A percentile compares a stretch with the other conserved stretches of the same genome.
phyloP scores from a whole-genome alignment of 805 yeast genomes.

The Candida dajiaensis region DNA sequence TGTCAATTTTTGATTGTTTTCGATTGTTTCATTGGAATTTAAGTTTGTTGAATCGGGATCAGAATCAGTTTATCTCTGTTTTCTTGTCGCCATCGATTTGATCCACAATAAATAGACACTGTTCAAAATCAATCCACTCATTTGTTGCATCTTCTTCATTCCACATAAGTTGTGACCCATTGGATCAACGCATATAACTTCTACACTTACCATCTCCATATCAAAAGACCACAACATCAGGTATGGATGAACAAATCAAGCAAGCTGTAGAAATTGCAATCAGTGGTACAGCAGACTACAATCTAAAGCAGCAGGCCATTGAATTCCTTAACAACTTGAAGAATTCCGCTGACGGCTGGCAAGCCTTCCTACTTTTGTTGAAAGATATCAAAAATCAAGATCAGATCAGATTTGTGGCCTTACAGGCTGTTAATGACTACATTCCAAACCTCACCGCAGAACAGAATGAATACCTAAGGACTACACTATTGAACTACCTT shows the following conservation, averaged over 20 bases:
- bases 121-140: not conserved
- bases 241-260: constrained; percentile 22
- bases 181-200: not conserved
- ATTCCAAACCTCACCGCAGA: constrained; percentile 18
- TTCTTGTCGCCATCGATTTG: not conserved
- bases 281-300: constrained; percentile 21
- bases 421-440: constrained; percentile 23
- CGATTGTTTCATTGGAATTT: not conserved
- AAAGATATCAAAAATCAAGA: constrained; percentile 24
- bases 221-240: not conserved
- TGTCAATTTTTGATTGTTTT: not conserved
- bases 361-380: constrained; percentile 35
- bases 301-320: constrained; percentile 32
- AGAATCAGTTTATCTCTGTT: not conserved
- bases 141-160: not conserved
- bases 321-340: constrained; percentile 37
- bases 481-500: constrained; percentile 16
- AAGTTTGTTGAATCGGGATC: not conserved
- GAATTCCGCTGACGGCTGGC: constrained; percentile 42
- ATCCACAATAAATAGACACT: not conserved
- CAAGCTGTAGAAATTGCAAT: constrained; percentile 28
- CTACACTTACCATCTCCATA: not conserved
- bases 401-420: constrained; percentile 23
- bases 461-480: constrained; percentile 21
- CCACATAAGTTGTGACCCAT: not conserved